Conservation (phyloP, 2,329 filamentous ascomycete species). For the Aureobasidium sp. region DNA sequence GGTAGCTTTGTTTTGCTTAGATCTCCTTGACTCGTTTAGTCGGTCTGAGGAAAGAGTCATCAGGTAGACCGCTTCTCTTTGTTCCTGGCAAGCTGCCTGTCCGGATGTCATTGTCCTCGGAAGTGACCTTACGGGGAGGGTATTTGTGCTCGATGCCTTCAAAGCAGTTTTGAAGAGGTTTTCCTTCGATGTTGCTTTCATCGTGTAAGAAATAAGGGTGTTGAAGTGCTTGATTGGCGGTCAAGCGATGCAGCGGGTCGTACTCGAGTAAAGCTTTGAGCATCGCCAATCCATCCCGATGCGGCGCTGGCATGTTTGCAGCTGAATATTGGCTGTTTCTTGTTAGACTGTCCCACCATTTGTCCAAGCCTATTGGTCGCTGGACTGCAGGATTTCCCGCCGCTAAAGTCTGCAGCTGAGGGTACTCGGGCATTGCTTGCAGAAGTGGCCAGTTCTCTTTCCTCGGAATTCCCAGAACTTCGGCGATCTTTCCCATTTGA, state of each 20-base stretch:
- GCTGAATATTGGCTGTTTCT: conserved; percentile 41
- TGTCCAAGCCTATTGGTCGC: conserved; percentile 58
- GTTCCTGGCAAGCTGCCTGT: conserved; percentile 83
- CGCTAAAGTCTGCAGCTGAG: conserved; percentile 30
- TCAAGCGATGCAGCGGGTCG: conserved; percentile 81
- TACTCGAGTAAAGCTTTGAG: conserved; percentile 82
- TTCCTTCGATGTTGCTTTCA: conserved; percentile 21
- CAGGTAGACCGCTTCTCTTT: conserved; percentile 77
- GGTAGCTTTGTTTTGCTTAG: too few relatives aligned
- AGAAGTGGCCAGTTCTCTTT: conserved; percentile 86
- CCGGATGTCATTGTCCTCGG: conserved; percentile 90
- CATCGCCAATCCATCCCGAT: conserved; percentile 65
- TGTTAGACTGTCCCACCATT: conserved; percentile 49
- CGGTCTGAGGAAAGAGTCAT: conserved; percentile 63
- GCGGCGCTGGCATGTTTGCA: conserved; percentile 36
- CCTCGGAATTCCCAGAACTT: conserved; percentile 85
- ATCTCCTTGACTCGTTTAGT: conserved; percentile 49
- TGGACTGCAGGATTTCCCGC: conserved; percentile 44
- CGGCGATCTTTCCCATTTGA: conserved; percentile 98
- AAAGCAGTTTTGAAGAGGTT: conserved; percentile 71
- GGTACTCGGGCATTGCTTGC: conserved; percentile 77
- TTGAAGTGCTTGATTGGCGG: conserved; percentile 78
- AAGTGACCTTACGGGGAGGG: conserved; percentile 84
- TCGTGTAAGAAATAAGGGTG: conserved; percentile 71
- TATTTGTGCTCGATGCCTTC: conserved; percentile 85